A percentile compares a stretch with the other conserved stretches of the same genome.
phyloP scores from a whole-genome alignment of 306 rosid species.

The Heteromeles arbutifolia region DNA sequence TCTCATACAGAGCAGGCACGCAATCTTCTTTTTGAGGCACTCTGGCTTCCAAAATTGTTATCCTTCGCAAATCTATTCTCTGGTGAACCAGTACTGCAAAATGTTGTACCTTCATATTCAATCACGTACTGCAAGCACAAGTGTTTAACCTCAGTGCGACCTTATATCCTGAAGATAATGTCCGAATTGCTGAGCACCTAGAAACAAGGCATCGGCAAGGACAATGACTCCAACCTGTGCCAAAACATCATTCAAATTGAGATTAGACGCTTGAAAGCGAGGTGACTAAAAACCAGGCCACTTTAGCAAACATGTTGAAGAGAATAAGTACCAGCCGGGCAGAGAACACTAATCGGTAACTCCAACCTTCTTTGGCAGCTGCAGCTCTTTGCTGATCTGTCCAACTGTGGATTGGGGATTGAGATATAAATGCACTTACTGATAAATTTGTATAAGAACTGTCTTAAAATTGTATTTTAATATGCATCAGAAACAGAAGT shows the following conservation, averaged over 20 bases:
- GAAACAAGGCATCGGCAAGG: conserved; percentile 56
- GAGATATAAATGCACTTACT: conserved; percentile 6
- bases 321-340: conserved; percentile 68
- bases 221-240: conserved; percentile 64
- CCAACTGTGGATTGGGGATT: conserved; percentile 44
- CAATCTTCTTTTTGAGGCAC: conserved; percentile 2
- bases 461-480: neutral
- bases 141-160: conserved; percentile 37
- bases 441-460: neutral
- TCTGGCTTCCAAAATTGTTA: conserved; percentile 22
- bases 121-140: conserved; percentile 6
- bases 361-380: conserved; percentile 86
- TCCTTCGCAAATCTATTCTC: conserved; percentile 9
- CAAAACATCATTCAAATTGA: conserved; percentile 16
- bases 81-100: conserved; percentile 14
- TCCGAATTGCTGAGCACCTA: conserved; percentile 68
- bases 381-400: conserved; percentile 90
- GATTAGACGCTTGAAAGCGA: neutral
- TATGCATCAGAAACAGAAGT: neutral
- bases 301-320: neutral
- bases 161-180: conserved; percentile 70
- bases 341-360: conserved; percentile 73
- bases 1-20: neutral
- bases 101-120: conserved; percentile 4
- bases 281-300: neutral